Percentiles rank a stretch among this genome's conserved stretches.
Evolutionary conservation across 768 basidiomycete species (phyloP).

Genomic region (Suillus clintonianus): DNA sequence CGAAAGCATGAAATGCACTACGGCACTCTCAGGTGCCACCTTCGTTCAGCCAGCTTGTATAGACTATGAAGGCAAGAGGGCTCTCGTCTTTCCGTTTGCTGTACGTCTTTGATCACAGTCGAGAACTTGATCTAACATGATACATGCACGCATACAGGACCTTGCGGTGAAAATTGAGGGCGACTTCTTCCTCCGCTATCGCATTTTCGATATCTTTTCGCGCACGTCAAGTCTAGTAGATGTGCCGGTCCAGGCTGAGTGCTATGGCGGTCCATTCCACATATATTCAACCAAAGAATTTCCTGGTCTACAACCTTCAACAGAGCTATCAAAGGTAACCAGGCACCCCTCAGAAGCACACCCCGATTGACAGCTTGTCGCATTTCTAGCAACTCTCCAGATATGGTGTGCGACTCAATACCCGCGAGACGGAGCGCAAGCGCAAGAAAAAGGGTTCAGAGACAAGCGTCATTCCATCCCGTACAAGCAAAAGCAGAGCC

Average conservation of each 20-base stretch:
- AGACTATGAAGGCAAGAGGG: conserved; percentile 53
- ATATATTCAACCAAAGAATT: conserved; percentile 77
- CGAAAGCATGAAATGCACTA: conserved; percentile 48
- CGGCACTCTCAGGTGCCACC: conserved; percentile 62
- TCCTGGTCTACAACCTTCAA: conserved; percentile 68
- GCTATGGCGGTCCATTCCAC: conserved; percentile 65
- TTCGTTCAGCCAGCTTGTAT: conserved; percentile 56
- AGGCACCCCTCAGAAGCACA: background rate
- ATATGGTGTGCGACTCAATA: conserved; percentile 37
- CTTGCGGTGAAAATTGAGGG: conserved; percentile 69
- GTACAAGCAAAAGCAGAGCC: background rate
- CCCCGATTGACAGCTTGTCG: background rate
- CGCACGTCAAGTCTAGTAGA: conserved; percentile 27
- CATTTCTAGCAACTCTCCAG: conserved; percentile 32
- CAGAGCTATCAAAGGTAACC: conserved; percentile 65
- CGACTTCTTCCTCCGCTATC: conserved; percentile 69
- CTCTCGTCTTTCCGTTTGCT: conserved; percentile 63
- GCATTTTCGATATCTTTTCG: conserved; percentile 64
- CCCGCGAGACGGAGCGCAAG: conserved; percentile 38
- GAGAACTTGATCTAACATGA: conserved; percentile 2
- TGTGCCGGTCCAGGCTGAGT: conserved; percentile 58
- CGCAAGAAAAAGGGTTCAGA: conserved; percentile 32
- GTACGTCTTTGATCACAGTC: conserved; percentile 35
- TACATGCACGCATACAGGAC: conserved; percentile 44
- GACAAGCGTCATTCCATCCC: conserved; percentile 3